These are phyloP conservation scores for Rhododendron kiyosumense DNA, from an alignment of 148 eudicot genomes.

Conservation along the genomic window DNA sequence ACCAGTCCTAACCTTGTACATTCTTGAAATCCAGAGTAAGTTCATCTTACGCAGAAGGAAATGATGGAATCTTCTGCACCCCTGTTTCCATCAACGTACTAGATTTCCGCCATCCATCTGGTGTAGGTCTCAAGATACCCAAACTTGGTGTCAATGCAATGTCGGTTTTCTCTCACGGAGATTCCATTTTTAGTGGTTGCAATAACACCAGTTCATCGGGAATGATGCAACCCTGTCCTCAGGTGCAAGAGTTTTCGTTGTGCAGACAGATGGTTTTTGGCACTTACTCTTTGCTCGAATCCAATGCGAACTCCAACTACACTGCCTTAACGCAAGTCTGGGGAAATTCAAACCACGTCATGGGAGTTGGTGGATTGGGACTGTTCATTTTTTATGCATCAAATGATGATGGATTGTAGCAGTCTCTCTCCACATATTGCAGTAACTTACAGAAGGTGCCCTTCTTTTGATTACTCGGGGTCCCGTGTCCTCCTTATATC, in stretches of 20 bases:
- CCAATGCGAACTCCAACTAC: constrained; percentile 54
- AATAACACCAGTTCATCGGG: constrained; percentile 33
- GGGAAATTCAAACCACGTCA: constrained; percentile 73
- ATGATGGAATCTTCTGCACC: constrained; percentile 90
- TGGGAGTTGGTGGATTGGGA: constrained; percentile 82
- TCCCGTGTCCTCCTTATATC: constrained; percentile 74
- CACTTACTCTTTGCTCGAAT: constrained; percentile 64
- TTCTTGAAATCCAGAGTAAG: constrained; percentile 53
- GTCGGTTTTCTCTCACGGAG: constrained; percentile 62
- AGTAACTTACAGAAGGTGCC: constrained; percentile 35
- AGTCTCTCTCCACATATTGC: constrained; percentile 27
- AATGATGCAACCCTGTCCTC: background rate
- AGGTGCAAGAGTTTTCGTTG: constrained; percentile 50
- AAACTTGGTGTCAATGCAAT: constrained; percentile 44
- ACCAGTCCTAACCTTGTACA: background rate
- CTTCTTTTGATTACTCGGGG: constrained; percentile 66
- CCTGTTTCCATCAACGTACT: constrained; percentile 62
- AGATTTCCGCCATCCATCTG: constrained; percentile 81
- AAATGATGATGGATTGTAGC: constrained; percentile 47
- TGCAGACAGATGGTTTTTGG: constrained; percentile 59
- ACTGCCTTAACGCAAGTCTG: constrained; percentile 78
- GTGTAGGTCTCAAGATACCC: constrained; percentile 75
- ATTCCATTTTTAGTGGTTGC: constrained; percentile 72
- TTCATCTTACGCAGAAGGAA: constrained; percentile 87
- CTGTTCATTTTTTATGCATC: constrained; percentile 60